Evolutionary conservation across 768 basidiomycete species (phyloP), one percentile per base, ranked within the genome.

Genomic region (Pleurotus tuber-regium): DNA sequence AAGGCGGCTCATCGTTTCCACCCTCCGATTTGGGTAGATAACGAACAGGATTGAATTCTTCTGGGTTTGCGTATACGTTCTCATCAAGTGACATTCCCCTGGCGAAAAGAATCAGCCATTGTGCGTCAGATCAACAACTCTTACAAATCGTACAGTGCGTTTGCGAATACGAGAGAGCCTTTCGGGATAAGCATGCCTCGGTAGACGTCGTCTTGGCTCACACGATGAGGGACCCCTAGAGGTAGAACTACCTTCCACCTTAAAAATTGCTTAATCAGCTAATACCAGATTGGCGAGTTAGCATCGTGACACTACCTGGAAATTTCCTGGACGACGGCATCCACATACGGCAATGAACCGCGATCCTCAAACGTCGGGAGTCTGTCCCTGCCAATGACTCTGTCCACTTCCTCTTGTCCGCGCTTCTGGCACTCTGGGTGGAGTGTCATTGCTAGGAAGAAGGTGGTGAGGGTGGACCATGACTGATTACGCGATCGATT

Each of bases 131-230:
- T 29, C 7, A 9, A 9, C 21, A 51, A 57, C 6, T 23, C 4
- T 7, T 24, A 7, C 16, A 19, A 9, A 42, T 4, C 44, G 26
- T 4, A 62, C 63, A 56, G 38, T 18, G 52, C 50, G 46, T 70
- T 71, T 4, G 61, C 57, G 12, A 70, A 52, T 26, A 68, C 46
- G 14, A 62, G 30, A 4, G 70, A 61, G 1, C 68, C 69, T 50
- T 63, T 63, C 5, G 67, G 69, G 11, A 76, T 68, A 35, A 62
- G 69, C 57, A 71, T 70, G 4, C 70, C 72, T 4, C 67, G 53
- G 25, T 66, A 68, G 23, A 59, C 35, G 39, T 64, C 64, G 35
- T 67, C 68, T 51, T 62, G 59, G 26, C 58, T 58, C 9, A 53
- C 55, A 21, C 58, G 61, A 57, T 66, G 65, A 18, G 61, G 62